A percentile compares a stretch with the other conserved stretches of the same genome.
Conservation (phyloP, 1,284 basidiomycete genomes). For the Papiliotrema laurentii region DNA sequence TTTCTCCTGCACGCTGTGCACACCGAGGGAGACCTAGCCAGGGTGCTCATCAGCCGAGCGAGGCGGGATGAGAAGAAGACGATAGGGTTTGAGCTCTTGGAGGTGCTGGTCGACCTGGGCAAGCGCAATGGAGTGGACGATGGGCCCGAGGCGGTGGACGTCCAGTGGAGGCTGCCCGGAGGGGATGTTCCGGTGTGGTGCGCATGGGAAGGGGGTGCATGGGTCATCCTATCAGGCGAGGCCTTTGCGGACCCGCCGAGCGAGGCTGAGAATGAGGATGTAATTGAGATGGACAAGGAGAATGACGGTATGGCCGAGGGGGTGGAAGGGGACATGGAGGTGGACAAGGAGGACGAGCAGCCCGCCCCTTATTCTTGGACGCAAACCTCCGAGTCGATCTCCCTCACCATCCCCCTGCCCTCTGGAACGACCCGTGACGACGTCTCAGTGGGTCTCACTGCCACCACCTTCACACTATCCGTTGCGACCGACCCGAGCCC, state of each 20-base stretch:
- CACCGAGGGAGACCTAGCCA: constrained; percentile 7
- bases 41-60: constrained; percentile 25
- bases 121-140: constrained; percentile 16
- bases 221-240: constrained; percentile 33
- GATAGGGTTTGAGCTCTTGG: constrained; percentile 34
- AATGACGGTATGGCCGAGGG: not conserved
- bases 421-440: constrained; percentile 59
- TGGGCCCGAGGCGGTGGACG: constrained; percentile 35
- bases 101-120: constrained; percentile 13
- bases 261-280: constrained; percentile 5
- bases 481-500: constrained; percentile 36
- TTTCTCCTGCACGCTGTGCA: constrained; percentile 50
- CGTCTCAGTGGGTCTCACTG: constrained; percentile 65
- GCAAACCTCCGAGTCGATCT: constrained; percentile 75
- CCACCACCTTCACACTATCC: constrained; percentile 62
- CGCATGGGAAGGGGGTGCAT: constrained; percentile 27
- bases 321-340: constrained; percentile 8
- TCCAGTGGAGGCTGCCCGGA: constrained; percentile 63
- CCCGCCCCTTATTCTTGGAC: constrained; percentile 82
- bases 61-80: too few relatives aligned
- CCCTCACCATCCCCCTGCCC: constrained; percentile 75
- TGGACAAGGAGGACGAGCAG: constrained; percentile 1
- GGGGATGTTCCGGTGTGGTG: constrained; percentile 61
- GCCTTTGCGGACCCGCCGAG: constrained; percentile 8
- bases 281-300: constrained; percentile 8